These are phyloP conservation scores for Alternaria ethzedia DNA, from an alignment of 2,329 filamentous ascomycete species.

Conservation along the genomic window DNA sequence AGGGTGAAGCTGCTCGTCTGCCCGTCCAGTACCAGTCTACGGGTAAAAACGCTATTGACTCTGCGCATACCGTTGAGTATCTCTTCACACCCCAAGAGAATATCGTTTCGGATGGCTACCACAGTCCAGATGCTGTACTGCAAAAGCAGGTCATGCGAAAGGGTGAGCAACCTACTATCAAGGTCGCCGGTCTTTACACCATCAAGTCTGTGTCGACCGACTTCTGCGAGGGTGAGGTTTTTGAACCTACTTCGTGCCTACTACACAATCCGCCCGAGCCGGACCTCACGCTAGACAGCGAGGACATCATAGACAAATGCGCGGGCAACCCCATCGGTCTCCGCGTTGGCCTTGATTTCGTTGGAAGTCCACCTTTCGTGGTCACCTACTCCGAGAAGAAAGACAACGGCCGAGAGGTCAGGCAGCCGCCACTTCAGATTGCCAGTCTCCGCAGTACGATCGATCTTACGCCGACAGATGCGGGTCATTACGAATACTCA, in stretches of 20 bases:
- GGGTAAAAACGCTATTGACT: slow-evolving; percentile 64
- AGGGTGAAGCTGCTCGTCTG: slow-evolving; percentile 70
- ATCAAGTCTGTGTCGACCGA: slow-evolving; percentile 79
- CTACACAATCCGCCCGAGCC: slow-evolving; percentile 91
- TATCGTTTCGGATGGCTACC: slow-evolving; percentile 72
- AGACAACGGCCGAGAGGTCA: slow-evolving; percentile 58
- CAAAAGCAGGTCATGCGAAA: slow-evolving; percentile 68
- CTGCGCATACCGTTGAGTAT: slow-evolving; percentile 77
- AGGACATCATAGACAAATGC: slow-evolving; percentile 92
- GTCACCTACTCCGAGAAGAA: slow-evolving; percentile 77
- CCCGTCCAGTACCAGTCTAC: slow-evolving; percentile 74
- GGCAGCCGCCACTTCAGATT: slow-evolving; percentile 57
- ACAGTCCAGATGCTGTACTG: slow-evolving; percentile 61
- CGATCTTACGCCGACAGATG: slow-evolving; percentile 79
- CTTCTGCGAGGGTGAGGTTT: slow-evolving; percentile 83
- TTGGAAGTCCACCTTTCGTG: slow-evolving; percentile 90
- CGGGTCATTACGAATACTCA: slow-evolving; percentile 85
- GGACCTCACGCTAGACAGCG: slow-evolving; percentile 72
- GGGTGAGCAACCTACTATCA: slow-evolving; percentile 71
- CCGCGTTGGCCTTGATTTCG: slow-evolving; percentile 84
- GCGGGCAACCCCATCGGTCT: slow-evolving; percentile 92
- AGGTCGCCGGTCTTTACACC: slow-evolving; percentile 83
- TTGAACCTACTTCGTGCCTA: slow-evolving; percentile 93
- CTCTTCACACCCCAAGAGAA: slow-evolving; percentile 78
- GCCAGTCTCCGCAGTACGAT: slow-evolving; percentile 82